Evolutionary conservation across 352 stramenopile genomes (phyloP).

Genomic region (Phytopythium delawarense): DNA sequence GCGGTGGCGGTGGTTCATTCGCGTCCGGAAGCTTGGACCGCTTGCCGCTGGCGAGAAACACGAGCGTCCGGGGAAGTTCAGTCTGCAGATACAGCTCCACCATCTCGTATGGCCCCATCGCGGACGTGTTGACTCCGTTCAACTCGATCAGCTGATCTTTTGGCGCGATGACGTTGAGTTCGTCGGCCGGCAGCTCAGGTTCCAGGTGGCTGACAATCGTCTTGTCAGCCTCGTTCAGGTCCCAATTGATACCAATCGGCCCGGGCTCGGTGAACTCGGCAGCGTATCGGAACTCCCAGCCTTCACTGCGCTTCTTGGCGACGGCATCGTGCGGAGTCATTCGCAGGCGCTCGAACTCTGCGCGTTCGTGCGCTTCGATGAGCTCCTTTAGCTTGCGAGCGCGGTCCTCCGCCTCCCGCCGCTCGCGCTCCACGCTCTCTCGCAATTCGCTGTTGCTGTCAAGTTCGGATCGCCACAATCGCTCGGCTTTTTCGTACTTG

Average conservation of each 20-base stretch:
- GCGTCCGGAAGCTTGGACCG: constrained; percentile 5
- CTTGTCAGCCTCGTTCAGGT: constrained; percentile 42
- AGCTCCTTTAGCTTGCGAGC: constrained; percentile 25
- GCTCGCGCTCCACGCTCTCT: constrained; percentile 34
- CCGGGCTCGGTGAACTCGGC: constrained; percentile 48
- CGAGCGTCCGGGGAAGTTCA: constrained; percentile 36
- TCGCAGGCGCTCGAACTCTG: constrained; percentile 42
- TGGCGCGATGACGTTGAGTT: constrained; percentile 43
- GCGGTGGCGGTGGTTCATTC: constrained; percentile 6
- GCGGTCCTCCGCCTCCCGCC: constrained; percentile 24
- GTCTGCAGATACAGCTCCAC: constrained; percentile 47
- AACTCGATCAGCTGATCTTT: constrained; percentile 58
- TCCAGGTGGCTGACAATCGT: constrained; percentile 62
- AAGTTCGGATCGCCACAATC: constrained; percentile 27
- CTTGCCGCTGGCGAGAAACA: constrained; percentile 35
- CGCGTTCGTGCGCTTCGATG: constrained; percentile 29
- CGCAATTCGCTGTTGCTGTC: constrained; percentile 26
- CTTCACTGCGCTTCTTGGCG: constrained; percentile 30
- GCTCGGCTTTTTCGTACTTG: constrained; percentile 17
- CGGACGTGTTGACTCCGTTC: constrained; percentile 60
- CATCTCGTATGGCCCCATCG: constrained; percentile 45
- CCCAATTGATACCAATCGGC: constrained; percentile 70
- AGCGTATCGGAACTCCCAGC: constrained; percentile 64
- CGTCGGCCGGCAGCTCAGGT: constrained; percentile 35
- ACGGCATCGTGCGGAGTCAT: constrained; percentile 51